Evolutionary conservation across 1,284 basidiomycete species (phyloP).

Genomic region (Sutorius eximius): DNA sequence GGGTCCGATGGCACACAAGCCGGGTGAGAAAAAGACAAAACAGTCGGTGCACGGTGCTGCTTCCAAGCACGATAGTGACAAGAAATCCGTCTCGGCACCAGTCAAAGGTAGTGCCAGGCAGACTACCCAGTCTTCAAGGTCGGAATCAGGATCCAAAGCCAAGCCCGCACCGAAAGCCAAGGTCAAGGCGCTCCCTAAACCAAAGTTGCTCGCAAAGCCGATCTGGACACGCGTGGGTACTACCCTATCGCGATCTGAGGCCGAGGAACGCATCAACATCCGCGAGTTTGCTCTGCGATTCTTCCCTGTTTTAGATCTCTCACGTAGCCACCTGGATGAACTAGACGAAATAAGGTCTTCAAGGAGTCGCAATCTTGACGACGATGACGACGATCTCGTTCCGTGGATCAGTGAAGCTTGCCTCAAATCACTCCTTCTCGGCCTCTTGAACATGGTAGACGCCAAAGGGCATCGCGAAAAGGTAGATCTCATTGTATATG

Average conservation of each 20-base stretch:
- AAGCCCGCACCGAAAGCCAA: slow-evolving; percentile 18
- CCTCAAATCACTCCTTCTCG: slow-evolving; percentile 57
- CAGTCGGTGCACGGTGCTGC: slow-evolving; percentile 3
- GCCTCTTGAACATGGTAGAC: slow-evolving; percentile 55
- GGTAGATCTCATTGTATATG: slow-evolving; percentile 32
- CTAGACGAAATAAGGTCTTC: slow-evolving; percentile 57
- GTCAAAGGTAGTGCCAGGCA: slow-evolving; percentile 11
- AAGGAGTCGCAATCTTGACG: slow-evolving; percentile 35
- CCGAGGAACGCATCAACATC: slow-evolving; percentile 62
- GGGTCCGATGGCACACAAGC: slow-evolving; percentile 36
- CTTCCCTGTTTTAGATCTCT: slow-evolving; percentile 50
- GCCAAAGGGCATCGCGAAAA: slow-evolving; percentile 44
- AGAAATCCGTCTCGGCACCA: slow-evolving; percentile 16
- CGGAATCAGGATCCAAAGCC: slow-evolving; percentile 1
- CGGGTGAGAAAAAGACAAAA: slow-evolving; percentile 18
- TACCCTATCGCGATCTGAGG: slow-evolving; percentile 45
- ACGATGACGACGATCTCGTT: slow-evolving; percentile 42
- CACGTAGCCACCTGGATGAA: slow-evolving; percentile 58
- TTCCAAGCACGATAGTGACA: slow-evolving; percentile 5
- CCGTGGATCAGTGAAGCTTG: slow-evolving; percentile 66
- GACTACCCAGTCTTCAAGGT: slow-evolving; percentile 10
- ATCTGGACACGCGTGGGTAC: slow-evolving; percentile 53
- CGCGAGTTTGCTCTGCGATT: slow-evolving; percentile 74
- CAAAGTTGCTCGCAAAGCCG: slow-evolving; percentile 38
- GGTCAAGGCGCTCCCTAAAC: slow-evolving; percentile 12